These are phyloP conservation scores for Colletotrichum sansevieriae DNA, from an alignment of 2,329 filamentous ascomycete species.

Conservation along the genomic window DNA sequence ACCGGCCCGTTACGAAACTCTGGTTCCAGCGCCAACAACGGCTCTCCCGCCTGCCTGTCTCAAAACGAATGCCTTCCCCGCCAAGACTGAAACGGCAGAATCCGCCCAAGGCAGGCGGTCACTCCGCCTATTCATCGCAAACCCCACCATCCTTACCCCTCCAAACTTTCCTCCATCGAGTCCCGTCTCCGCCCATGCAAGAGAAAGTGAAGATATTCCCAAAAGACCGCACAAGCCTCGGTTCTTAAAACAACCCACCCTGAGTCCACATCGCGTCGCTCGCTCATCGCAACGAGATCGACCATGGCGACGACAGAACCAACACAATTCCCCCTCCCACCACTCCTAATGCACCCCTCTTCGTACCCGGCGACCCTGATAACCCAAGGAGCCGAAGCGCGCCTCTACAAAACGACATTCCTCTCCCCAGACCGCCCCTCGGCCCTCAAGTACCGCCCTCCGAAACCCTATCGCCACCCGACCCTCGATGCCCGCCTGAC, in stretches of 20 bases:
- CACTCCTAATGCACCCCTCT: constrained; percentile 73
- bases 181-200: background rate
- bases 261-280: background rate
- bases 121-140: background rate
- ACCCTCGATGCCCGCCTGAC: constrained; percentile 90
- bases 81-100: constrained; percentile 3
- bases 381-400: constrained; percentile 94
- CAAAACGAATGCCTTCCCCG: too few species aligned
- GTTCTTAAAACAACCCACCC: background rate
- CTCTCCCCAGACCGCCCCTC: constrained; percentile 76
- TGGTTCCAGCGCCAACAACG: too few species aligned
- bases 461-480: constrained; percentile 93
- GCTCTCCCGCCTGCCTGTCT: too few species aligned
- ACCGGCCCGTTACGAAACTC: background rate
- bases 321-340: constrained; percentile 66
- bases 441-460: constrained; percentile 91
- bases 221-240: background rate
- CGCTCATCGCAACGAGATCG: background rate
- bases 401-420: constrained; percentile 89
- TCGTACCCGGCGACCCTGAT: constrained; percentile 76
- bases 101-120: constrained; percentile 2
- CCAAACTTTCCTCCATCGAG: constrained; percentile 10
- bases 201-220: constrained; percentile 38
- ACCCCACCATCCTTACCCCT: constrained; percentile 13
- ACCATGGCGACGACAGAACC: constrained; percentile 9